phyloP scores from a whole-genome alignment of 495 filamentous ascomycete genomes.

The Hypomontagnella monticulosa region DNA sequence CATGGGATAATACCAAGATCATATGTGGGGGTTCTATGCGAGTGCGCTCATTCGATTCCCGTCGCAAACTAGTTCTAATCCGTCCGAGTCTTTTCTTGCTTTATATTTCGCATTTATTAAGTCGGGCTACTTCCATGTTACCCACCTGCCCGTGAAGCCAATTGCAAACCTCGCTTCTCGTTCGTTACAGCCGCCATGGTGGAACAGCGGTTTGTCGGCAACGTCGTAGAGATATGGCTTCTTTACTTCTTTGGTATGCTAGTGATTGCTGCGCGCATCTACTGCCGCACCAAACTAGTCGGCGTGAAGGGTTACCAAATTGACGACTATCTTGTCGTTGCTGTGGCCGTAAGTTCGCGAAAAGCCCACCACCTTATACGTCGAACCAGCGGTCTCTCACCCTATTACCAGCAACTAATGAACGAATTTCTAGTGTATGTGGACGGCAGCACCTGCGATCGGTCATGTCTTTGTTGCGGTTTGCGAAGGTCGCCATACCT shows the following conservation, averaged over 20 bases:
- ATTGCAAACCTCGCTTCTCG: neutral
- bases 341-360: slow-evolving; percentile 10
- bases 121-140: slow-evolving; percentile 7
- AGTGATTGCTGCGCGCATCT: slow-evolving; percentile 11
- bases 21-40: slow-evolving; percentile 4
- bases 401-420: neutral
- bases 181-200: slow-evolving; percentile 12
- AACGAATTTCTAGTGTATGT: slow-evolving; percentile 15
- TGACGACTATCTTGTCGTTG: slow-evolving; percentile 20
- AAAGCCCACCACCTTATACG: too few relatives aligned
- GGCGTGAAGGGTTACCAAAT: slow-evolving; percentile 13
- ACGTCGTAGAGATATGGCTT: slow-evolving; percentile 23
- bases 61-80: neutral
- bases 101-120: slow-evolving; percentile 2
- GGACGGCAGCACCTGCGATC: slow-evolving; percentile 22
- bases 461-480: slow-evolving; percentile 23
- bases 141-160: neutral
- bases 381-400: too few relatives aligned
- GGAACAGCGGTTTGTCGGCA: slow-evolving; percentile 6
- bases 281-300: slow-evolving; percentile 13
- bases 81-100: neutral
- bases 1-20: neutral
- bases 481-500: slow-evolving; percentile 23
- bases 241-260: slow-evolving; percentile 13
- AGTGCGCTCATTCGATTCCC: neutral